Evolutionary conservation across 768 basidiomycete species (phyloP).

Genomic region (Suillus plorans): DNA sequence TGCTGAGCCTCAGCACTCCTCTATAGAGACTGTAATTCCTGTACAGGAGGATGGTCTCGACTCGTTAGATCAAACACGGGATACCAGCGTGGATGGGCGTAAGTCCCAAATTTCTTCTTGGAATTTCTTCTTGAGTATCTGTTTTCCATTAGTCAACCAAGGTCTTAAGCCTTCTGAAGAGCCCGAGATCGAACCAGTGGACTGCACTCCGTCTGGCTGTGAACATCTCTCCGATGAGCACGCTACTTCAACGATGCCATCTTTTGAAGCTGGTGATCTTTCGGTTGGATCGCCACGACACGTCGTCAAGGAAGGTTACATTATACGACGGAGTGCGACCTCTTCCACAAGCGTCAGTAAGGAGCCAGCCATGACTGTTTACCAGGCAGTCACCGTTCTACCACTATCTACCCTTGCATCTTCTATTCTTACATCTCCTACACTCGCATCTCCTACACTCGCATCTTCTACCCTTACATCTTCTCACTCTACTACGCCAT

Average conservation of each 20-base stretch:
- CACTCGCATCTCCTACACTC: neutral
- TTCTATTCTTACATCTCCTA: neutral
- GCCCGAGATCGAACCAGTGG: neutral
- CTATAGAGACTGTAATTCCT: neutral
- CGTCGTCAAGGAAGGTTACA: neutral
- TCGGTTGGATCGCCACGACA: neutral
- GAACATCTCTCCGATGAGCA: neutral
- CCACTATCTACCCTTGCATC: neutral
- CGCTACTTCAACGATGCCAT: neutral
- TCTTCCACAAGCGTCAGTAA: neutral
- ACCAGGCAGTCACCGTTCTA: neutral
- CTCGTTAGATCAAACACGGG: neutral
- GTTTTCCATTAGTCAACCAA: neutral
- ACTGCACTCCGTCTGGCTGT: neutral
- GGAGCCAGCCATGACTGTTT: neutral
- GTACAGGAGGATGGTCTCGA: neutral
- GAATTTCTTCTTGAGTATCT: neutral
- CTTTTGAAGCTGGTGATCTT: neutral
- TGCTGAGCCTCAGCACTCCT: neutral
- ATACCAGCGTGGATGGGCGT: neutral
- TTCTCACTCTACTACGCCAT: neutral
- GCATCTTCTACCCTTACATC: neutral
- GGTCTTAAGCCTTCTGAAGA: neutral
- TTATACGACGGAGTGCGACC: neutral
- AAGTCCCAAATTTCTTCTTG: neutral